Conservation (phyloP, 2,329 filamentous ascomycete genomes). For the Xylariaceae sp. region DNA sequence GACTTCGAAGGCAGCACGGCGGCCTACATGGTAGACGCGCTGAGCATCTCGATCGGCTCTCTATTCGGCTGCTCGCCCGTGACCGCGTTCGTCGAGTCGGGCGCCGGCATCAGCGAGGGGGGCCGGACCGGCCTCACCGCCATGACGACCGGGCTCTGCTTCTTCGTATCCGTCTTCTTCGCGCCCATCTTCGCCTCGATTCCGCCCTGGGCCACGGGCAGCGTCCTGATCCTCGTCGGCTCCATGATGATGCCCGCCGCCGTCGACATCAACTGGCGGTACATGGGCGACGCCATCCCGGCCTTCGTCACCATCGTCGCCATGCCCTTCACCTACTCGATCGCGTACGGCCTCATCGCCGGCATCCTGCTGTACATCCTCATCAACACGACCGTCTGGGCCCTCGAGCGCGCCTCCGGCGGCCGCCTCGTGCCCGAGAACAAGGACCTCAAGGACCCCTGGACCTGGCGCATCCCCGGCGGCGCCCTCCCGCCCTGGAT, state of each 20-base stretch:
- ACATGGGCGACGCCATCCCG: conserved; percentile 76
- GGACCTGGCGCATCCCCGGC: conserved; percentile 72
- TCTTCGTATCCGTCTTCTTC: conserved; percentile 84
- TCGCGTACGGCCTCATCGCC: conserved; percentile 79
- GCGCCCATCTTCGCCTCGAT: conserved; percentile 87
- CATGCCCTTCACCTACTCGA: conserved; percentile 89
- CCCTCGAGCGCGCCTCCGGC: conserved; percentile 59
- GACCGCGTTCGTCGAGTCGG: conserved; percentile 84
- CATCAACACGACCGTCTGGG: conserved; percentile 66
- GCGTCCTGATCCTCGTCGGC: conserved; percentile 82
- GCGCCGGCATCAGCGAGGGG: conserved; percentile 82
- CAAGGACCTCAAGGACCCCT: conserved; percentile 70
- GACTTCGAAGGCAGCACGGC: conserved; percentile 83
- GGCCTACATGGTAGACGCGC: conserved; percentile 78
- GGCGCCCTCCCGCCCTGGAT: conserved; percentile 73
- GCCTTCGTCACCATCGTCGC: conserved; percentile 78
- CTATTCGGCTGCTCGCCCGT: conserved; percentile 75
- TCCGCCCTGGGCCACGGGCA: conserved; percentile 83
- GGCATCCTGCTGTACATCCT: conserved; percentile 72
- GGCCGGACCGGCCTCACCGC: conserved; percentile 81
- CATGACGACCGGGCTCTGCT: conserved; percentile 72
- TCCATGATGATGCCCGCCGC: conserved; percentile 77
- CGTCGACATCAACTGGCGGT: conserved; percentile 82
- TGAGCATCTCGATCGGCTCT: conserved; percentile 72
- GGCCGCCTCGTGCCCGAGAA: conserved; percentile 70